These are phyloP conservation scores for Coprinellus aureogranulatus DNA, from an alignment of 768 basidiomycete genomes.

Conservation along the genomic window DNA sequence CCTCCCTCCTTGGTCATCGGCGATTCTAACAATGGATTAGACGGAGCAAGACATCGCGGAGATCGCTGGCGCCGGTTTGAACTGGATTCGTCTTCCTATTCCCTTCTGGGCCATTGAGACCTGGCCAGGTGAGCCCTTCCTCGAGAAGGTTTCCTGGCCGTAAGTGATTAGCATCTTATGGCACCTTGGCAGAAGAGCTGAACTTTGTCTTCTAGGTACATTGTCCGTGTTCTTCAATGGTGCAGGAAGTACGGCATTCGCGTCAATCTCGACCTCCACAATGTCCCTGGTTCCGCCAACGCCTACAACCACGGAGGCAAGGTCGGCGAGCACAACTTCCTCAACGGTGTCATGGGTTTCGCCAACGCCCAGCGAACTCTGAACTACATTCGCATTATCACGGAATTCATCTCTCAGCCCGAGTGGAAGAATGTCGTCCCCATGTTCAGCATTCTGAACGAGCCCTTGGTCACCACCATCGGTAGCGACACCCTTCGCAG, in stretches of 20 bases:
- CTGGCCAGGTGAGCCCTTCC: conserved; percentile 75
- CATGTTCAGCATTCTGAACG: conserved; percentile 66
- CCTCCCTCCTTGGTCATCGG: background rate
- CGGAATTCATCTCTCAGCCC: conserved; percentile 81
- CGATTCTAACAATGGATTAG: conserved; percentile 32
- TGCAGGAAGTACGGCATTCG: conserved; percentile 82
- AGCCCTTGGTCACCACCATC: conserved; percentile 52
- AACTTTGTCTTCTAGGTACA: conserved; percentile 48
- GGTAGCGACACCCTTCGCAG: conserved; percentile 52
- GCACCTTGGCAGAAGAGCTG: background rate
- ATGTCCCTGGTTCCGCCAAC: conserved; percentile 77
- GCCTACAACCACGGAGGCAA: conserved; percentile 66
- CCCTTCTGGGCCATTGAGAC: conserved; percentile 83
- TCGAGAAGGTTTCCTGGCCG: conserved; percentile 74
- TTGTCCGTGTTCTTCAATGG: conserved; percentile 74
- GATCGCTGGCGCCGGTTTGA: conserved; percentile 86
- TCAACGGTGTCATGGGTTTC: conserved; percentile 78
- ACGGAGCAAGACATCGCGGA: conserved; percentile 89
- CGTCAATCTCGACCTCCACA: conserved; percentile 76
- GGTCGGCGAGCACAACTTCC: conserved; percentile 60
- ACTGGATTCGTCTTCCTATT: conserved; percentile 80
- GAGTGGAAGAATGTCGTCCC: conserved; percentile 66
- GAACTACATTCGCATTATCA: conserved; percentile 73
- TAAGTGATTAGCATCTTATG: conserved; percentile 27
- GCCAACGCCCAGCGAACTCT: conserved; percentile 82